These are phyloP conservation scores for Aspergillus indologenus DNA, from an alignment of 495 filamentous ascomycete genomes.

Conservation along the genomic window DNA sequence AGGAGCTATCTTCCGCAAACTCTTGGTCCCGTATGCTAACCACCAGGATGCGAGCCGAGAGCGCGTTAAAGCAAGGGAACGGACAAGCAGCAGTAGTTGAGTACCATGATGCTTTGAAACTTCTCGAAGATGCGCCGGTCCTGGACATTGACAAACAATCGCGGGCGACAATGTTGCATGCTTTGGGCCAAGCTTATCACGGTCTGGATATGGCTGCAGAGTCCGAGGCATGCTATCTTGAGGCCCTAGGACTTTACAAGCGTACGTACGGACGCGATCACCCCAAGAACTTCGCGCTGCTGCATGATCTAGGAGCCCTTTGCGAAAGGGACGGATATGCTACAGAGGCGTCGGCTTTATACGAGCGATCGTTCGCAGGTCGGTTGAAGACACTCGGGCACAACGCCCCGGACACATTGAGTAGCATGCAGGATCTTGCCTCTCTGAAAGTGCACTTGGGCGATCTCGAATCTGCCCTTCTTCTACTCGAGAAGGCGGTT, in stretches of 20 bases:
- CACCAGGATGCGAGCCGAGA: constrained; percentile 21
- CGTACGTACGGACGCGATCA: constrained; percentile 28
- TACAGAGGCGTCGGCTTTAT: constrained; percentile 30
- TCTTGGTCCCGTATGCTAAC: constrained; percentile 18
- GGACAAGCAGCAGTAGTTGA: constrained; percentile 21
- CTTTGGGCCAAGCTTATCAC: constrained; percentile 27
- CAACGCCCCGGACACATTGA: constrained; percentile 31
- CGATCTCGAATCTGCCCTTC: constrained; percentile 28
- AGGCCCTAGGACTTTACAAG: constrained; percentile 28
- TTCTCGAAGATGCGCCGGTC: constrained; percentile 21
- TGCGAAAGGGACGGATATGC: constrained; percentile 32
- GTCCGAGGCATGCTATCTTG: constrained; percentile 29
- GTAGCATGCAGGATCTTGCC: constrained; percentile 32
- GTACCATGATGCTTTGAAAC: constrained; percentile 25
- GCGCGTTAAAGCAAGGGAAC: constrained; percentile 22
- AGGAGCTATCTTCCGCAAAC: constrained; percentile 18
- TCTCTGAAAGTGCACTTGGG: constrained; percentile 26
- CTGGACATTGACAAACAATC: constrained; percentile 26
- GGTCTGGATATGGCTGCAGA: constrained; percentile 23
- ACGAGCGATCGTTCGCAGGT: constrained; percentile 31
- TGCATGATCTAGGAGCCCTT: constrained; percentile 28
- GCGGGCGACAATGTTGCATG: constrained; percentile 26
- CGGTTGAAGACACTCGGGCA: constrained; percentile 28
- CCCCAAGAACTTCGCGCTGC: constrained; percentile 24
- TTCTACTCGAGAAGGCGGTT: constrained; percentile 31